Percentiles rank a stretch among this genome's conserved stretches.
These are phyloP conservation scores for Avena eriantha DNA, from an alignment of 176 grass and related monocot genomes.

Conservation along the genomic window DNA sequence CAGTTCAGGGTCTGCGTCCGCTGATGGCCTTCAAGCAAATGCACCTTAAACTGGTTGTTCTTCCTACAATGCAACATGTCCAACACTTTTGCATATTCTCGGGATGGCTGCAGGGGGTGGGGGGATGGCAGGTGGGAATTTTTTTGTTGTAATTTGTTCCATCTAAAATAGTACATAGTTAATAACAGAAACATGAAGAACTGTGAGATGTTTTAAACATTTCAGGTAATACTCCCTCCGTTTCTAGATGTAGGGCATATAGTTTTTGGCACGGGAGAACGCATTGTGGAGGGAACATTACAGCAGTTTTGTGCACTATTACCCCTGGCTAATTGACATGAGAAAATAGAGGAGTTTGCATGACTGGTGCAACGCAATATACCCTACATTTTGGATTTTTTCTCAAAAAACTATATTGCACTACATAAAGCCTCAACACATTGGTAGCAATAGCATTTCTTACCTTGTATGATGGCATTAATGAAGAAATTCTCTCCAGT, in stretches of 20 bases:
- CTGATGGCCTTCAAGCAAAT: not conserved
- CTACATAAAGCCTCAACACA: slow-evolving; percentile 1
- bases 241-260: no score
- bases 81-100: not conserved
- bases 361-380: no score
- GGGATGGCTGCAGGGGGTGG: no score
- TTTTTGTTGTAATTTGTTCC: not conserved
- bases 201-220: slow-evolving; percentile 5
- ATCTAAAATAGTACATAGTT: slow-evolving; percentile 6
- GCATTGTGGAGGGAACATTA: no score
- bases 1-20: not conserved
- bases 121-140: not conserved
- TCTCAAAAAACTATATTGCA: not conserved
- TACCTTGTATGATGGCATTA: slow-evolving; percentile 79
- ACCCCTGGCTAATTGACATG: no score
- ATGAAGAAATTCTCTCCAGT: slow-evolving; percentile 67
- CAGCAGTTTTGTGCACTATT: no score
- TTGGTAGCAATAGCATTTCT: slow-evolving; percentile 23
- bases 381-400: no score
- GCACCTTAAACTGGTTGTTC: not conserved
- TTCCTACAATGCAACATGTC: not conserved
- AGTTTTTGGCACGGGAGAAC: no score
- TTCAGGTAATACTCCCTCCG: not conserved
- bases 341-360: no score
- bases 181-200: slow-evolving; percentile 20